Base-by-base conservation (phyloP, 495 filamentous ascomycete genomes). In the Aspergillus steynii region DNA sequence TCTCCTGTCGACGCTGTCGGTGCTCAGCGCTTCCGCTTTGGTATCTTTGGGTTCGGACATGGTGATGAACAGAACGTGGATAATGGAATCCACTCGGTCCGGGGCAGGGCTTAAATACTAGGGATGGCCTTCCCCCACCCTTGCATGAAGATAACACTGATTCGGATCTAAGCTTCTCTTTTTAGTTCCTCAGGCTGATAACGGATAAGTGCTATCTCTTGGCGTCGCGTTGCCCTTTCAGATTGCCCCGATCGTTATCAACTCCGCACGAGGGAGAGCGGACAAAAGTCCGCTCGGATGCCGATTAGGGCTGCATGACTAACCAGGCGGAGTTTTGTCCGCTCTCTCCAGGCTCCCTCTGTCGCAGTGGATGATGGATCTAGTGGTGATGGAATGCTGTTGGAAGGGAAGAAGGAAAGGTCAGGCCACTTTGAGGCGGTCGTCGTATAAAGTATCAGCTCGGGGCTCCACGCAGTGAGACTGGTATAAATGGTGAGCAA, bases 161-260 rank as follows among this genome's bases (percentile, higher is more conserved):
- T 7, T 32, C 20, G 20, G 20, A 50, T 12, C 8, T 25, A 10
- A 50, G 20, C 48, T 10, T 6, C 20, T 6, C 42, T 46, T 46
- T 37, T 45, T 37, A 26, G 7, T 26, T 15, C 8, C 26, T 20
- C 20, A 20, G 37, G 5, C 42, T 49, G 56, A 58, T 58, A 58
- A 60, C 37, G 53, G 28, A 46, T 29, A 31, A 55, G n/a, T 52
- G 64, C 59, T 66, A 66, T 66, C 64, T 61, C 60, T 66, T 66
- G 61, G 64, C 64, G 10, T 27, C 10, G 9, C 25, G 6, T 50
- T 31, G 2, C 51, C 51, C 51, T 28, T 42, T 7, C 31, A 32
- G 31, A 42, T 42, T 12, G 37, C 31, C 31, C 3, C 7, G 1
- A 7, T 32, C 31, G 31, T 32, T 32, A 32, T 32, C 31, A 20